A percentile compares a stretch with the other conserved stretches of the same genome.
These are phyloP conservation scores for Malus orientalis DNA, from an alignment of 306 rosid species.

Conservation along the genomic window DNA sequence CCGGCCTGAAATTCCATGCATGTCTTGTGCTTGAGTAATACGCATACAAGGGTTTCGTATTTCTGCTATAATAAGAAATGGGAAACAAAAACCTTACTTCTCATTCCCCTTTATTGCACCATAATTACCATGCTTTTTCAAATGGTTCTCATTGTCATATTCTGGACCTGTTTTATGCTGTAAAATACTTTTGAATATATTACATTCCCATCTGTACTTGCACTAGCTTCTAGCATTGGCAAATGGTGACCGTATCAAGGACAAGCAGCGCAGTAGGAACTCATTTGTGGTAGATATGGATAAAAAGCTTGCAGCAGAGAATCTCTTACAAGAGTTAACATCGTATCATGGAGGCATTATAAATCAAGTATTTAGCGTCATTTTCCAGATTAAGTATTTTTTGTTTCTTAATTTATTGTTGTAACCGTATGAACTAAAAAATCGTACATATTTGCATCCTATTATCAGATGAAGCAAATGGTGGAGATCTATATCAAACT, in stretches of 20 bases:
- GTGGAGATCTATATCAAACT: constrained; percentile 93
- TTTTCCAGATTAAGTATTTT: background rate
- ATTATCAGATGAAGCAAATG: constrained; percentile 77
- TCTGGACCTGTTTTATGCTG: background rate
- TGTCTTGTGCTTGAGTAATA: background rate
- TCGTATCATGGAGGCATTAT: constrained; percentile 64
- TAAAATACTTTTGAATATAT: background rate
- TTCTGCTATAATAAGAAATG: background rate
- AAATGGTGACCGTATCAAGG: constrained; percentile 91
- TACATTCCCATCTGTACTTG: constrained; percentile 4
- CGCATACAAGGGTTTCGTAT: background rate
- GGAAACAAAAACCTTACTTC: background rate
- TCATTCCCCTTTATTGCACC: background rate
- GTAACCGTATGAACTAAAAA: background rate
- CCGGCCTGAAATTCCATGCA: constrained; percentile 9
- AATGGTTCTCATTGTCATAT: background rate
- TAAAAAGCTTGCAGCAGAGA: constrained; percentile 88
- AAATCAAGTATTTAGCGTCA: constrained; percentile 44
- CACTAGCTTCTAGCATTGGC: constrained; percentile 78
- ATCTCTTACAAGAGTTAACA: constrained; percentile 61
- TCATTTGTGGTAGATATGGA: constrained; percentile 94
- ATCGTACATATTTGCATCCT: background rate
- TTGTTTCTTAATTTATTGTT: background rate
- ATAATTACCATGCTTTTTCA: background rate
- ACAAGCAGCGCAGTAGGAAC: constrained; percentile 72